Evolutionary conservation across 345 rosid genomes (phyloP), one percentile per base, ranked within the genome.

Genomic region (Cardamine occulta): DNA sequence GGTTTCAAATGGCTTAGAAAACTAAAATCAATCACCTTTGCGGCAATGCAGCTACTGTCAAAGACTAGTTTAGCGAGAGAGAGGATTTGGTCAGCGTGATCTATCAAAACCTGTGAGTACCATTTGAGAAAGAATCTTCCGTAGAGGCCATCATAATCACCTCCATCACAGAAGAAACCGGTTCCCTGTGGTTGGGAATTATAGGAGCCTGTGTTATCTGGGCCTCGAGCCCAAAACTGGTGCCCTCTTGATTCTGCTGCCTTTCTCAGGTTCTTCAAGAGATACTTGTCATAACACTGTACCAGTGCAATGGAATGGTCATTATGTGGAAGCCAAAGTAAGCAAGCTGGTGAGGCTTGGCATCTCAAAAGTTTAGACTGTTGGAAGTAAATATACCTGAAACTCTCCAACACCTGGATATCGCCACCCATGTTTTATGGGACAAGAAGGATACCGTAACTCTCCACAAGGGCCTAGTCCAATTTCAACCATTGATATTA

Each of bases 391-490:
- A 73, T 45, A 55, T 86, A 95, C 99, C 97, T 92, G 97, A 75
- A 95, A 92, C 88, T 91, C 96, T 74, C 99, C 99, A 77, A 92
- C 85, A 48, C 99, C 99, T 68, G 99, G 97, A 82, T 90, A 92
- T 76, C 96, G 88, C 99, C 99, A 95, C 62, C 99, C 99, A 79
- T 92, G 95, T 85, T 95, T 92, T 52, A 90, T 93, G 57, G 98
- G 97, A 81, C 84, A 90, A 55, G 99, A 92, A 56, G 99, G 99
- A 73, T 90, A 92, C 32, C 96, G 82, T 60, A 95, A 84, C 84
- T 92, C 98, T 73, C 99, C 99, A 68, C 98, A 90, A 14, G 98
- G 96, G 80, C 99, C 99, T 74, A 92, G 83, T 81, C 99, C 99
- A 77, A 95, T 85, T 75, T 86, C 94, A 88, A 95, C 80, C 93